Conservation (phyloP, 306 rosid species). For the Cucumis melo region DNA sequence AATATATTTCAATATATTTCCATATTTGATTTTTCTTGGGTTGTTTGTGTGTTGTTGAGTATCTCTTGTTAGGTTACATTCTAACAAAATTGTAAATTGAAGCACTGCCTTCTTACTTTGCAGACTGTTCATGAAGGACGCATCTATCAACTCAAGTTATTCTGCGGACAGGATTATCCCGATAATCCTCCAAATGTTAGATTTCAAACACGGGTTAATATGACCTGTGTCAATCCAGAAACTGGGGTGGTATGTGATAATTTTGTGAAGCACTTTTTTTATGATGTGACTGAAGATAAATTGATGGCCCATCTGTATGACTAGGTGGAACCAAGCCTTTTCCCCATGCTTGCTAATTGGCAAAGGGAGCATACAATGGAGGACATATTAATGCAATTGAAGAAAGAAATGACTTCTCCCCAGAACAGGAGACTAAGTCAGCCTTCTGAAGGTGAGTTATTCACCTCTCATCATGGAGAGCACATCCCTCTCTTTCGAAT, state of each 20-base stretch:
- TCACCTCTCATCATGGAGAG: conserved; percentile 4
- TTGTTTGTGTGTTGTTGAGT: too few relatives aligned
- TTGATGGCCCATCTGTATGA: conserved; percentile 19
- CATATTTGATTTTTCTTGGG: too few relatives aligned
- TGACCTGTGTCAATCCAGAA: conserved; percentile 86
- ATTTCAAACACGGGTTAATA: conserved; percentile 83
- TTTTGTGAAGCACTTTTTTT: conserved; percentile 3
- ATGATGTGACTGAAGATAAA: conserved; percentile 13
- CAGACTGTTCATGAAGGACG: conserved; percentile 96
- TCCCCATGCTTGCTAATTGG: conserved; percentile 97
- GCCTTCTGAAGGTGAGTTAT: conserved; percentile 74
- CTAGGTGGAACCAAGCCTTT: conserved; percentile 82
- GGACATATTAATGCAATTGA: conserved; percentile 71
- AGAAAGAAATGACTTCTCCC: conserved; percentile 92
- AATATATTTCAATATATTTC: too few relatives aligned
- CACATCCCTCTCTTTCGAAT: neutral
- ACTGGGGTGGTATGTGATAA: conserved; percentile 62
- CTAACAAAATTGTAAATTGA: neutral
- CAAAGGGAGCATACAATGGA: conserved; percentile 86
- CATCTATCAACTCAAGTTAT: conserved; percentile 82
- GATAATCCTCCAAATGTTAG: conserved; percentile 87
- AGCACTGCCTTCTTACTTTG: conserved; percentile 8
- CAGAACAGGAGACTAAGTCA: conserved; percentile 89
- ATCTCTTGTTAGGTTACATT: too few relatives aligned
- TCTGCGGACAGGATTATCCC: conserved; percentile 87